These are phyloP conservation scores for Apophysomyces variabilis DNA, from an alignment of 371 early-diverging fungal species.

Conservation along the genomic window DNA sequence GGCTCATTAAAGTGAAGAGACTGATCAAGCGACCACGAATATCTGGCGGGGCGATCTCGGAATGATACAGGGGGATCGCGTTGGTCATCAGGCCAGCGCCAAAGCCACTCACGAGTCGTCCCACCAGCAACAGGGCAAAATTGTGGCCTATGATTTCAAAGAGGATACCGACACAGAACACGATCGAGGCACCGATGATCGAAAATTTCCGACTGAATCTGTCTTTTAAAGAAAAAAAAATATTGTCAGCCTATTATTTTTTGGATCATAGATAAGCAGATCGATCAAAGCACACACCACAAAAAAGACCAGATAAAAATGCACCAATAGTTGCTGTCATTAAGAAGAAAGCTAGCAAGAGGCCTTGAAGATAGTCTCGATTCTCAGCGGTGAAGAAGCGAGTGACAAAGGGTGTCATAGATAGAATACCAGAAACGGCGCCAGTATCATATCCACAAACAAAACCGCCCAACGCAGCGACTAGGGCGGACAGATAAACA, in stretches of 20 bases:
- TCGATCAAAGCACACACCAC: slow-evolving; percentile 29
- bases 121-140: slow-evolving; percentile 45
- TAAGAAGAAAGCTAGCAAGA: slow-evolving; percentile 44
- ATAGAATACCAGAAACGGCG: slow-evolving; percentile 31
- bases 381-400: slow-evolving; percentile 27
- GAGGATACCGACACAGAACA: slow-evolving; percentile 49
- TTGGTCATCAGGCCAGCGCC: slow-evolving; percentile 51
- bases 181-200: slow-evolving; percentile 39
- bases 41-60: slow-evolving; percentile 78
- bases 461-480: slow-evolving; percentile 37
- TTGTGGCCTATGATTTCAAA: slow-evolving; percentile 48
- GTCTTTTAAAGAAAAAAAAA: slow-evolving; percentile 27
- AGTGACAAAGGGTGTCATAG: slow-evolving; percentile 21
- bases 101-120: slow-evolving; percentile 47
- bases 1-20: slow-evolving; percentile 41
- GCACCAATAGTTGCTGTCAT: slow-evolving; percentile 53
- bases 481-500: slow-evolving; percentile 30
- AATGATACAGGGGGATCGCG: slow-evolving; percentile 43
- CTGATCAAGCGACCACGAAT: slow-evolving; percentile 56
- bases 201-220: slow-evolving; percentile 44
- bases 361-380: slow-evolving; percentile 25
- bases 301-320: slow-evolving; percentile 43
- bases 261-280: too few relatives aligned
- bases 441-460: slow-evolving; percentile 51
- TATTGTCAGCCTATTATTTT: too few relatives aligned